Evolutionary conservation across 2,329 filamentous ascomycete species (phyloP).

Genomic region (Alternaria metachromatica): DNA sequence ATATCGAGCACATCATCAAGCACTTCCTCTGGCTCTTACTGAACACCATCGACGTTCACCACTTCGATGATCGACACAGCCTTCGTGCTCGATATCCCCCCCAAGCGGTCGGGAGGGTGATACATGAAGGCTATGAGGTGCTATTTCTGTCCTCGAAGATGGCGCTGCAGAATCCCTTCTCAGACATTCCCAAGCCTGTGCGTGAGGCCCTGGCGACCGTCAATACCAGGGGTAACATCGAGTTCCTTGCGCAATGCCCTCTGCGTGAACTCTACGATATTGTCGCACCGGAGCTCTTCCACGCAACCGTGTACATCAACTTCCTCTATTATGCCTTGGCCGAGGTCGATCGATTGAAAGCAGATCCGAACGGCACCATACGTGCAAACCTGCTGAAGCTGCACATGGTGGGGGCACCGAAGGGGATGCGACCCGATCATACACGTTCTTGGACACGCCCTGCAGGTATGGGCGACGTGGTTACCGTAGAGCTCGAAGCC

Average conservation of each 20-base stretch:
- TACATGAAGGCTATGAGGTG: not conserved
- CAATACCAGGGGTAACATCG: not conserved
- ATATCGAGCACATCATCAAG: not conserved
- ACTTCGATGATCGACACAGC: not conserved
- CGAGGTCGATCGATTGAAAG: not conserved
- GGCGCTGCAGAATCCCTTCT: not conserved
- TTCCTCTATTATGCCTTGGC: not conserved
- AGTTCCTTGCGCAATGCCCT: not conserved
- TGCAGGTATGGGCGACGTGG: not conserved
- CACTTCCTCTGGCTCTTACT: not conserved
- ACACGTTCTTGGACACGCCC: not conserved
- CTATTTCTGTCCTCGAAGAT: not conserved
- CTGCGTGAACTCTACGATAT: not conserved
- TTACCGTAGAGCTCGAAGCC: not conserved
- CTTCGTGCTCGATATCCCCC: not conserved
- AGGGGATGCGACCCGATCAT: not conserved
- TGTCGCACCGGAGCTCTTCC: not conserved
- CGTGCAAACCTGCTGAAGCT: not conserved
- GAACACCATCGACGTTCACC: not conserved
- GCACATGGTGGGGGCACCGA: not conserved
- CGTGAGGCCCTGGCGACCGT: not conserved
- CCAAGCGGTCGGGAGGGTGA: fast-evolving
- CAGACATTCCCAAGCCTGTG: not conserved
- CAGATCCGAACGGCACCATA: not conserved
- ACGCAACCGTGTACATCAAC: not conserved